Evolutionary conservation across 2,329 filamentous ascomycete genomes (phyloP), one percentile per base, ranked within the genome.

Genomic region (Sporothrix pallida): DNA sequence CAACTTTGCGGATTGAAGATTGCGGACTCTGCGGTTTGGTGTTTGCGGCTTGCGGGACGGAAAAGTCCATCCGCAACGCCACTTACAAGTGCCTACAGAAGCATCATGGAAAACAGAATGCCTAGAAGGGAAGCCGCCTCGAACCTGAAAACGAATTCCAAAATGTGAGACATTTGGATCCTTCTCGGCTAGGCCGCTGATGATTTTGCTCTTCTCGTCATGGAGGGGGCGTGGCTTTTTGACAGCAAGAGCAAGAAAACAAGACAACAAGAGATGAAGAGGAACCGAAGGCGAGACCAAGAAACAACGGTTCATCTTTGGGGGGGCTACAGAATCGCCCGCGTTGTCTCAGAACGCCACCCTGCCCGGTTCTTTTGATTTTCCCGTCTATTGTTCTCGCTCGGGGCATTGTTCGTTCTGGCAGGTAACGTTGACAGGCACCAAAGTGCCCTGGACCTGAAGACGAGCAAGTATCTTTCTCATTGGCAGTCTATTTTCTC

Each of bases 331-430:
- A 48, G 20, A 15, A 48, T 46, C 42, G 20, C 13, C 42, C 42
- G 42, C 42, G 20, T 48, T 67, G 62, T 67, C 60, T 65, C 37
- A 65, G 37, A 65, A 20, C 37, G 10, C 42, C 37, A 46, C 37
- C 60, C 10, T 23, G n/a, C 37, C 17, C 44, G 10, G 60, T 65
- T 60, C 60, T 15, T 20, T 23, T 65, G 60, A 17, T 44, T 4
- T 13, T 12, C 13, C 17, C 37, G 10, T 26, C 60, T 10, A 65
- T 46, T 46, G 31, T 46, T 65, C 60, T 23, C 37, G 37, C 17
- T 46, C 12, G 31, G 31, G 31, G 10, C 52, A 26, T 56, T 56
- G 52, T 52, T 44, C 60, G 44, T 46, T 20, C 20, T 46, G 10
- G 17, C 7, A 42, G 7, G 20, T 8, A 23, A 26, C 31, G 2